Percentiles rank a stretch among this genome's conserved stretches.
Conservation (phyloP, 1,284 basidiomycete species). For the Ustilago curta region DNA sequence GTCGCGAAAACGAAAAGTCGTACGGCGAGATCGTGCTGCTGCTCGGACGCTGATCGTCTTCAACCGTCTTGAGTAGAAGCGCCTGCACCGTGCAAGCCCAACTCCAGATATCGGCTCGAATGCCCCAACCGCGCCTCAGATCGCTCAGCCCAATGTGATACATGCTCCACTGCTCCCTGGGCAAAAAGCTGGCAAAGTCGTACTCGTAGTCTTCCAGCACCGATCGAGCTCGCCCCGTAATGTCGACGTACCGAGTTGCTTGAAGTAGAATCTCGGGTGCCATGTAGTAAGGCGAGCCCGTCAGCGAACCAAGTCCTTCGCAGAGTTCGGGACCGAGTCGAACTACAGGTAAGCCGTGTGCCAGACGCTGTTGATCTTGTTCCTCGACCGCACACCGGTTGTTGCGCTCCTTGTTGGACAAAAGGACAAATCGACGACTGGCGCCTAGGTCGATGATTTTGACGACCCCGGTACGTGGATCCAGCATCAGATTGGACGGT, state of each 20-base stretch:
- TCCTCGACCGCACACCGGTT: slow-evolving; percentile 55
- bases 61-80: slow-evolving; percentile 48
- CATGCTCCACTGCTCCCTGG: slow-evolving; percentile 26
- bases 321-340: slow-evolving; percentile 36
- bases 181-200: slow-evolving; percentile 32
- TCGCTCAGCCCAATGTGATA: slow-evolving; percentile 50
- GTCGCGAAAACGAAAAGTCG: slow-evolving; percentile 58
- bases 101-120: slow-evolving; percentile 61
- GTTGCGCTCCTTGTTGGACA: slow-evolving; percentile 53
- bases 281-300: slow-evolving; percentile 62
- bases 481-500: slow-evolving; percentile 61
- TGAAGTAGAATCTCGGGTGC: slow-evolving; percentile 63
- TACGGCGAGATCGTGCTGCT: slow-evolving; percentile 57
- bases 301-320: slow-evolving; percentile 59
- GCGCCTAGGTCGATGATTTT: slow-evolving; percentile 61
- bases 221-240: slow-evolving; percentile 35
- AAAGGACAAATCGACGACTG: slow-evolving; percentile 55
- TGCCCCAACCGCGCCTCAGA: slow-evolving; percentile 58
- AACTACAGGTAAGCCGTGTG: slow-evolving; percentile 4
- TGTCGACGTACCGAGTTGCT: slow-evolving; percentile 52
- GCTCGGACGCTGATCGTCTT: slow-evolving; percentile 33
- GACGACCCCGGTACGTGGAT: slow-evolving; percentile 53
- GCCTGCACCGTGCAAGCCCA: slow-evolving; percentile 61
- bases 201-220: slow-evolving; percentile 59
- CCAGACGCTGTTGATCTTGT: slow-evolving; percentile 32